Conservation (phyloP, 345 rosid genomes). For the Eucalyptus erythrocorys region DNA sequence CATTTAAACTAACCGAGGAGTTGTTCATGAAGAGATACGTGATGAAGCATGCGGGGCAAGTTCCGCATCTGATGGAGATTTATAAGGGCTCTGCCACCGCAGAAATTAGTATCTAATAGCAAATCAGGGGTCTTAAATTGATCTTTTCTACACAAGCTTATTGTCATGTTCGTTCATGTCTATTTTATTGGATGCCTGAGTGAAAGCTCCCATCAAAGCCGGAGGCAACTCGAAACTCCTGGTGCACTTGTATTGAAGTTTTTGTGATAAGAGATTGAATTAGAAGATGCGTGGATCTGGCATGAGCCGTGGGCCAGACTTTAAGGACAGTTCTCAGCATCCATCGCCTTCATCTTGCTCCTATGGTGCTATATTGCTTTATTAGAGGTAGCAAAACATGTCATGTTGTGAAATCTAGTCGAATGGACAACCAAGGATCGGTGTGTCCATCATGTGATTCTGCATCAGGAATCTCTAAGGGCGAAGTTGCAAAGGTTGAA, state of each 20-base stretch:
- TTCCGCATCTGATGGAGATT: slow-evolving; percentile 5
- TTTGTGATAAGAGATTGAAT: neutral
- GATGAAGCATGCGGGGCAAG: neutral
- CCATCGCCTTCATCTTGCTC: neutral
- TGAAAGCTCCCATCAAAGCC: neutral
- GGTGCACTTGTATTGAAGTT: neutral
- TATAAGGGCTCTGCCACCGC: neutral
- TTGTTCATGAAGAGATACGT: slow-evolving; percentile 2
- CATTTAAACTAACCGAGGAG: neutral
- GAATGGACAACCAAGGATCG: neutral
- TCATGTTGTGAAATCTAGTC: neutral
- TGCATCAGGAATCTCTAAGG: neutral
- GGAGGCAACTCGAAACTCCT: neutral
- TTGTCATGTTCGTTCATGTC: neutral
- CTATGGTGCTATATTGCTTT: neutral
- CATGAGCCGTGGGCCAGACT: neutral
- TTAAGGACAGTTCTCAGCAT: neutral
- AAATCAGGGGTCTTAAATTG: neutral
- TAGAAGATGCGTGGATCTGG: neutral
- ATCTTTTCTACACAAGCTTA: neutral
- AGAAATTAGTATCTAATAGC: neutral
- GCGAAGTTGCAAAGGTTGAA: neutral
- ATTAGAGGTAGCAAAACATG: neutral
- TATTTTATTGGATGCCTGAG: neutral
- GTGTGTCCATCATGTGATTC: neutral